These are phyloP conservation scores for Ochromonas danica DNA, from an alignment of 108 stramenopile species.

Conservation along the genomic window DNA sequence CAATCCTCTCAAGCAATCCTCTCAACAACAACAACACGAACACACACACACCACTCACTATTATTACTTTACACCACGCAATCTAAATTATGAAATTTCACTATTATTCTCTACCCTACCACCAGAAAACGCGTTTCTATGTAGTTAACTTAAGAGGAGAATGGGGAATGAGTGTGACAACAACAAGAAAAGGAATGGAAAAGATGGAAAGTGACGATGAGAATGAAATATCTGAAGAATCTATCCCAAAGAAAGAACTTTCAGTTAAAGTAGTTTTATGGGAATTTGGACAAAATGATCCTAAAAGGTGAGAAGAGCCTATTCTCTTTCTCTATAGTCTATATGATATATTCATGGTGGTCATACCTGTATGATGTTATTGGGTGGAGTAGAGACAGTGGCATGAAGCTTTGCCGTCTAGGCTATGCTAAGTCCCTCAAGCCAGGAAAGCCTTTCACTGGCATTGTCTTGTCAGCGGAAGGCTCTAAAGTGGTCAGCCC, in stretches of 20 bases:
- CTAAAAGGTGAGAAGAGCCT: conserved; percentile 91
- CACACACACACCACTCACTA: too few relatives aligned
- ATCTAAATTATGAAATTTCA: too few relatives aligned
- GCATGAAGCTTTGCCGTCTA: conserved; percentile 4
- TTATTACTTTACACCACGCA: too few relatives aligned
- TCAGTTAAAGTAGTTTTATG: conserved; percentile 70
- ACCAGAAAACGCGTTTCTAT: too few relatives aligned
- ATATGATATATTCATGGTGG: conserved; percentile 51
- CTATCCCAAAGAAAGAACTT: conserved; percentile 21
- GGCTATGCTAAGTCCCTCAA: conserved; percentile 61
- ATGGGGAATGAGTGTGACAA: too few relatives aligned
- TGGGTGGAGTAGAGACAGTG: not conserved
- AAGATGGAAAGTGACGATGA: too few relatives aligned
- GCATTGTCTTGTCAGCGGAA: conserved; percentile 86
- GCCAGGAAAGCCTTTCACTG: conserved; percentile 77
- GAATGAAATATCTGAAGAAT: not conserved
- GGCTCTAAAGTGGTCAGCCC: conserved; percentile 81
- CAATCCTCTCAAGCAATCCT: too few relatives aligned
- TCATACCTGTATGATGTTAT: conserved; percentile 43
- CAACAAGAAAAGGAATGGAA: too few relatives aligned
- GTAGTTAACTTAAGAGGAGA: too few relatives aligned
- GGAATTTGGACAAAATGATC: conserved; percentile 99
- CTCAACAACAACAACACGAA: too few relatives aligned
- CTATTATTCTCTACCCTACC: too few relatives aligned
- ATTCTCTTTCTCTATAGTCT: conserved; percentile 74